A percentile compares a stretch with the other conserved stretches of the same genome.
Conservation (phyloP, 805 yeast species). For the Metschnikowia gelsemii region DNA sequence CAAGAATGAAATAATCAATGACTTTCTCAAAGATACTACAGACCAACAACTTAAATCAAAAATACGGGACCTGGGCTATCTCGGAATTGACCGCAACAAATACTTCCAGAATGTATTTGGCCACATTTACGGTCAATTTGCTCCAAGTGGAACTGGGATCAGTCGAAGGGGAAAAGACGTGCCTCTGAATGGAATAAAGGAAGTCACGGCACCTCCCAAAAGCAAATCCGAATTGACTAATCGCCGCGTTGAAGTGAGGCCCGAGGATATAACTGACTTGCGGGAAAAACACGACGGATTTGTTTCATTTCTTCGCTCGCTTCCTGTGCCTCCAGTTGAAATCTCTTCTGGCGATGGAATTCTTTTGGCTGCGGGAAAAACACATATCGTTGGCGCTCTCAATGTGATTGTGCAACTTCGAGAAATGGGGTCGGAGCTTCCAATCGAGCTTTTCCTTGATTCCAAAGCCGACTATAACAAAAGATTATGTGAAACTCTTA, state of each 20-base stretch:
- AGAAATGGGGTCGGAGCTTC: constrained; percentile 42
- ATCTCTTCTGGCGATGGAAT: constrained; percentile 35
- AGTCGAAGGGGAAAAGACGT: constrained; percentile 7
- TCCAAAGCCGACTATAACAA: constrained; percentile 35
- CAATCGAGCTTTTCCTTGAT: constrained; percentile 47
- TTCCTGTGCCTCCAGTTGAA: constrained; percentile 27
- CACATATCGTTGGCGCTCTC: constrained; percentile 29
- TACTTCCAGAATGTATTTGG: constrained; percentile 17
- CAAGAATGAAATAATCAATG: constrained; percentile 11
- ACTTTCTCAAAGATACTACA: constrained; percentile 10
- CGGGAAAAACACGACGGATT: constrained; percentile 28
- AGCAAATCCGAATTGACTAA: constrained; percentile 13
- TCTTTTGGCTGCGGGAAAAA: constrained; percentile 33
- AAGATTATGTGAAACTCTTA: constrained; percentile 54
- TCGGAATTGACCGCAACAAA: constrained; percentile 9
- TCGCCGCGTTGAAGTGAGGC: constrained; percentile 16
- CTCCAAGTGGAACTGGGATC: constrained; percentile 16
- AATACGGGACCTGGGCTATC: constrained; percentile 2
- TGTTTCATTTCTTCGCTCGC: constrained; percentile 26
- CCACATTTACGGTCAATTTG: constrained; percentile 14
- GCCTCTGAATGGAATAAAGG: constrained; percentile 7
- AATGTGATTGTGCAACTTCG: constrained; percentile 36
- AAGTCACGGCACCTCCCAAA: constrained; percentile 2
- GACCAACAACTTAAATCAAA: constrained; percentile 10
- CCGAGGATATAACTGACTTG: constrained; percentile 23